Evolutionary conservation across 768 basidiomycete genomes (phyloP).

Genomic region (Ramaria sp.): DNA sequence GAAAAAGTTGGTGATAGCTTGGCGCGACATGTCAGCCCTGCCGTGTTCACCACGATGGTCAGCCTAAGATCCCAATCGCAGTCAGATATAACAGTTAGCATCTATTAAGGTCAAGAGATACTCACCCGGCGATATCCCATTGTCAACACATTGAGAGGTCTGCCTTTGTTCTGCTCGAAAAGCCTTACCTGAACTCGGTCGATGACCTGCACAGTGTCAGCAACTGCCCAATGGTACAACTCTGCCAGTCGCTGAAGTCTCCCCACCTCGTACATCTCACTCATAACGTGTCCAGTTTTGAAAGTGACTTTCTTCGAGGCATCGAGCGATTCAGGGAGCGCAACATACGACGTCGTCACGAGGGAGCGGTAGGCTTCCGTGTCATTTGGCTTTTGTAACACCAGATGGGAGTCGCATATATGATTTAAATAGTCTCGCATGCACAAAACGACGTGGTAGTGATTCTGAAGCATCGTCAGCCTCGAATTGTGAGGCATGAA

Average conservation of each 20-base stretch:
- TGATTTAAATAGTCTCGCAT: background rate
- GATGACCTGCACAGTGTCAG: slow-evolving; percentile 35
- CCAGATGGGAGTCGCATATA: background rate
- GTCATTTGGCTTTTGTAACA: background rate
- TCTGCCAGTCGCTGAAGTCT: too few relatives aligned
- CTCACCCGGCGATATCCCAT: slow-evolving; percentile 53
- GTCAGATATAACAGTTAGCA: background rate
- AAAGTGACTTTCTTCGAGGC: background rate
- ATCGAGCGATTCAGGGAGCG: background rate
- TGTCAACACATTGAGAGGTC: slow-evolving; percentile 49
- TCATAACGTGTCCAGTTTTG: background rate
- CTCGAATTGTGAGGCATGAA: background rate
- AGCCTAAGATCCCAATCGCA: slow-evolving; percentile 12
- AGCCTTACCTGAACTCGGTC: slow-evolving; percentile 49
- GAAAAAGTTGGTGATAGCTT: slow-evolving; percentile 46
- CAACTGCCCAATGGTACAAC: background rate
- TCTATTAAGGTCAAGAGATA: background rate
- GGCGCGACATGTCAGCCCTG: slow-evolving; percentile 28
- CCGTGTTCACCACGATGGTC: slow-evolving; percentile 27
- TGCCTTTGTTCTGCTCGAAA: slow-evolving; percentile 28
- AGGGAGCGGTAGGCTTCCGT: background rate
- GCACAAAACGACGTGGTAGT: background rate
- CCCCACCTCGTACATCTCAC: slow-evolving; percentile 5
- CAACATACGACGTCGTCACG: slow-evolving; percentile 1
- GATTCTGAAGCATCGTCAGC: background rate